Conservation (phyloP, 352 stramenopile species). For the Globisporangium rhizosaccharum region DNA sequence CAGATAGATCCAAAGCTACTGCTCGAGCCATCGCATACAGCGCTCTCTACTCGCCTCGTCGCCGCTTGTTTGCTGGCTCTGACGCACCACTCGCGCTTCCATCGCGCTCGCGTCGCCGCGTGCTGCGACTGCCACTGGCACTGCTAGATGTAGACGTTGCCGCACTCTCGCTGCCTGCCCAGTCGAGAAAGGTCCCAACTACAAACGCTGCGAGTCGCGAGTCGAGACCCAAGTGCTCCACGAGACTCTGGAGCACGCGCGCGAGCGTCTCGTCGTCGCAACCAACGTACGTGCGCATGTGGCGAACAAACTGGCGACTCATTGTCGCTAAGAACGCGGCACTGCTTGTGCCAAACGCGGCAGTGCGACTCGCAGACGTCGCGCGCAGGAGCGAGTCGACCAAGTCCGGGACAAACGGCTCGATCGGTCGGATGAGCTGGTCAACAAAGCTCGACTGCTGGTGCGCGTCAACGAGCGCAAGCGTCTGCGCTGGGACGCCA, state of each 20-base stretch:
- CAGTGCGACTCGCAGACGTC: slow-evolving; percentile 47
- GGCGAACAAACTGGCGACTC: slow-evolving; percentile 39
- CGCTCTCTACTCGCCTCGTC: slow-evolving; percentile 16
- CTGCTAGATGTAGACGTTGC: no score
- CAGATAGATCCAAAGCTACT: no score
- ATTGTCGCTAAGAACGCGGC: slow-evolving; percentile 49
- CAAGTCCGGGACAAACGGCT: slow-evolving; percentile 56
- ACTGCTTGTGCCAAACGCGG: slow-evolving; percentile 39
- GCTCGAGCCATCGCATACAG: no score
- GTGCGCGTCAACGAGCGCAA: slow-evolving; percentile 23
- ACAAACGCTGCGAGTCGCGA: slow-evolving; percentile 35
- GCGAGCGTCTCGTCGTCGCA: slow-evolving; percentile 26
- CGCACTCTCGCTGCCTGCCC: slow-evolving; percentile 8
- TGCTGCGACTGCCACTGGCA: slow-evolving; percentile 3
- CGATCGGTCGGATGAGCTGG: slow-evolving; percentile 40
- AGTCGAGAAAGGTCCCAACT: slow-evolving; percentile 37
- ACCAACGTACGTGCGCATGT: slow-evolving; percentile 29
- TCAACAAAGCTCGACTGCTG: slow-evolving; percentile 27
- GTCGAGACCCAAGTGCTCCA: slow-evolving; percentile 37
- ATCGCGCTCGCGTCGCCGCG: slow-evolving; percentile 9
- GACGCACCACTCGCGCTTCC: background rate
- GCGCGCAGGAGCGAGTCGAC: slow-evolving; percentile 54
- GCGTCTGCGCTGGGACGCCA: slow-evolving; percentile 26
- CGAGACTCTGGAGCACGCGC: slow-evolving; percentile 27
- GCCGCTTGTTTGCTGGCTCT: slow-evolving; percentile 24